These are phyloP conservation scores for Mycena rebaudengoi DNA, from an alignment of 768 basidiomycete species.

Conservation along the genomic window DNA sequence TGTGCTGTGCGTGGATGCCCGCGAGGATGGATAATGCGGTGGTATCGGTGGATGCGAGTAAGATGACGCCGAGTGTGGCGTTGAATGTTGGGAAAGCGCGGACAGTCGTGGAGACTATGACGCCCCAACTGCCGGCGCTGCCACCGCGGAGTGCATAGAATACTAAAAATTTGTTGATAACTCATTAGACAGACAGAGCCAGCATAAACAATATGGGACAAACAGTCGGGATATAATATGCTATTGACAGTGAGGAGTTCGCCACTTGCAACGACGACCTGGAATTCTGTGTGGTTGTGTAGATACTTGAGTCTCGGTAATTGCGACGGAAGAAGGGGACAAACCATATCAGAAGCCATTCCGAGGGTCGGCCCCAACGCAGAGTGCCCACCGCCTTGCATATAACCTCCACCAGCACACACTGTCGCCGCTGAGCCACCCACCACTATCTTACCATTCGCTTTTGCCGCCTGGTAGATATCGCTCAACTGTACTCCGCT, in stretches of 20 bases:
- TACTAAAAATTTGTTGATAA: slow-evolving; percentile 23
- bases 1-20: slow-evolving; percentile 41
- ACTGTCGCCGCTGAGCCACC: no score
- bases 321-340: no score
- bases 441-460: no score
- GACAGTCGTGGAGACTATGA: slow-evolving; percentile 46
- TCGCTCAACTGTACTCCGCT: no score
- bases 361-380: no score
- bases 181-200: no score
- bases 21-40: slow-evolving; percentile 33
- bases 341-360: no score
- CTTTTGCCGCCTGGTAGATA: no score
- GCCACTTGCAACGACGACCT: slow-evolving; percentile 4
- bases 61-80: slow-evolving; percentile 28
- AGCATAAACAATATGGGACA: no score
- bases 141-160: slow-evolving; percentile 39
- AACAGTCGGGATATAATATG: background rate
- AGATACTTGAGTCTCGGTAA: no score
- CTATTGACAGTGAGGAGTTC: background rate
- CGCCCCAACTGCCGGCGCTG: slow-evolving; percentile 46
- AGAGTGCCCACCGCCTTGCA: no score
- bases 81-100: slow-evolving; percentile 44
- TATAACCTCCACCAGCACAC: slow-evolving; percentile 39
- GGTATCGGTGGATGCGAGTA: slow-evolving; percentile 24
- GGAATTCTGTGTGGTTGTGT: no score